These are phyloP conservation scores for Gossypium schwendimanii DNA, from an alignment of 441 rosid genomes.

Conservation along the genomic window DNA sequence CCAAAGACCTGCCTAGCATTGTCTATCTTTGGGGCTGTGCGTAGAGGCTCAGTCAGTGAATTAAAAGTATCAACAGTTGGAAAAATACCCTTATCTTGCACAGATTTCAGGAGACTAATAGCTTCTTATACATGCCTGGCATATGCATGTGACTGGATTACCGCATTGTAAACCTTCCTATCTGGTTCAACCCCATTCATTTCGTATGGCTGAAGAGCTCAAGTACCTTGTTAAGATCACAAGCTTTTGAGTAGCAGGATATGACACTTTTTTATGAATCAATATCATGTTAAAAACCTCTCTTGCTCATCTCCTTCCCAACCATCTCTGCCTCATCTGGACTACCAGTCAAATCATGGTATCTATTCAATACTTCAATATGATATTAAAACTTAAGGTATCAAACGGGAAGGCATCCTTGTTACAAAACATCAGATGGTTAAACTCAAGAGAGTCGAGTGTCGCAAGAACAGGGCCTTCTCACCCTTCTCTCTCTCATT, in stretches of 20 bases:
- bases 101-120: slow-evolving; percentile 43
- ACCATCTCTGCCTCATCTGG: slow-evolving; percentile 64
- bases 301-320: slow-evolving; percentile 74
- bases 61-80: slow-evolving; percentile 72
- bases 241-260: slow-evolving; percentile 71
- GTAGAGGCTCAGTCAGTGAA: slow-evolving; percentile 72
- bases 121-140: slow-evolving; percentile 61
- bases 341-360: slow-evolving; percentile 77
- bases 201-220: slow-evolving; percentile 60
- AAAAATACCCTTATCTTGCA: slow-evolving; percentile 62
- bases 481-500: slow-evolving; percentile 45
- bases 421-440: slow-evolving; percentile 76
- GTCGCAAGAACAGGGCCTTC: slow-evolving; percentile 27
- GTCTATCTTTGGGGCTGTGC: slow-evolving; percentile 46
- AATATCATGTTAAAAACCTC: slow-evolving; percentile 49
- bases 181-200: slow-evolving; percentile 50
- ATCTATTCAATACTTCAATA: slow-evolving; percentile 49
- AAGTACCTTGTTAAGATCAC: slow-evolving; percentile 56
- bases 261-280: slow-evolving; percentile 61
- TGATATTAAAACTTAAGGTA: slow-evolving; percentile 70
- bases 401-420: slow-evolving; percentile 52
- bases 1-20: slow-evolving; percentile 52
- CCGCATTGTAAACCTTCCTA: slow-evolving; percentile 75
- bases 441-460: slow-evolving; percentile 8
- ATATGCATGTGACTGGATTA: slow-evolving; percentile 72